phyloP scores from a whole-genome alignment of 2,329 filamentous ascomycete species.

The Monosporascus ibericus region DNA sequence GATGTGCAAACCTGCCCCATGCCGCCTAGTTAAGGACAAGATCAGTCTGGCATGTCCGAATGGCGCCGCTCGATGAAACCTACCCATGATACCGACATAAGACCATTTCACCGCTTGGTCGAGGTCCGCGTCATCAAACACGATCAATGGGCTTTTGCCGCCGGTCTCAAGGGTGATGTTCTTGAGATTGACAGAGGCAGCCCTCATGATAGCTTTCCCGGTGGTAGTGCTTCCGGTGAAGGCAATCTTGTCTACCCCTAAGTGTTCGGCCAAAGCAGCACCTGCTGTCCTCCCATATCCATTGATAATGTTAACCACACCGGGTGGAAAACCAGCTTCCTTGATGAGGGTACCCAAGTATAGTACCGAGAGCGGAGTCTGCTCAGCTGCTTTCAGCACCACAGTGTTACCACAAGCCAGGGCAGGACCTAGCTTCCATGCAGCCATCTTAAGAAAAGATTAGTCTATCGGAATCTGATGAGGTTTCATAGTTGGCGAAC shows the following conservation, averaged over 20 bases:
- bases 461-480: not conserved
- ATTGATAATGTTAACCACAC: slow-evolving; percentile 71
- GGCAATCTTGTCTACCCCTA: slow-evolving; percentile 68
- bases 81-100: slow-evolving; percentile 47
- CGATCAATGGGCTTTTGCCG: slow-evolving; percentile 58
- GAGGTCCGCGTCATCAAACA: slow-evolving; percentile 61
- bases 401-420: slow-evolving; percentile 59
- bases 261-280: slow-evolving; percentile 60
- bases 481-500: not conserved
- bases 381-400: slow-evolving; percentile 61
- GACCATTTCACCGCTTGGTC: slow-evolving; percentile 61
- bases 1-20: slow-evolving; percentile 63
- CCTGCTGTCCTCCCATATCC: slow-evolving; percentile 65
- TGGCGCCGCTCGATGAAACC: slow-evolving; percentile 19
- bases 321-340: slow-evolving; percentile 71
- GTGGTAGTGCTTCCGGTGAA: slow-evolving; percentile 73
- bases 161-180: slow-evolving; percentile 63
- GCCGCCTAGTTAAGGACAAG: not conserved
- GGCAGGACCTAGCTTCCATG: slow-evolving; percentile 75
- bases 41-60: not conserved
- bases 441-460: slow-evolving; percentile 46
- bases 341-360: slow-evolving; percentile 62
- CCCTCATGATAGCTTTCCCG: slow-evolving; percentile 69
- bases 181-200: slow-evolving; percentile 58
- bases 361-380: slow-evolving; percentile 60